Percentiles rank a stretch among this genome's conserved stretches.
Evolutionary conservation across 129 eudicot species (phyloP).

Genomic region (Artemisia tridentata): DNA sequence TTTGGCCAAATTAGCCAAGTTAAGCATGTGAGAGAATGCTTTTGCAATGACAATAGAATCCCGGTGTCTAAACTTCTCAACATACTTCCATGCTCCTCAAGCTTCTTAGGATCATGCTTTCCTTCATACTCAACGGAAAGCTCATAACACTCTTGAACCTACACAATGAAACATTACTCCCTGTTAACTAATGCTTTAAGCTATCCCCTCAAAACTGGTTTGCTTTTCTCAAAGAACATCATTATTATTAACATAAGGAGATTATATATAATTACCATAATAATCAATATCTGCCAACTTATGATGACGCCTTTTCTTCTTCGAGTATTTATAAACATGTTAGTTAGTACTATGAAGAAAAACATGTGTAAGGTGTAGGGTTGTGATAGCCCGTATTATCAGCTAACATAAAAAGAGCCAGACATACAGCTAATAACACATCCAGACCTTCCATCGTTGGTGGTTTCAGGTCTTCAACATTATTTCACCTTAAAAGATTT

Average conservation of each 20-base stretch:
- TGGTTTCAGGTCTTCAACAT: slow-evolving; percentile 60
- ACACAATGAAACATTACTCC: slow-evolving; percentile 14
- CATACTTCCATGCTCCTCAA: too few species aligned
- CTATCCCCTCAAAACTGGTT: too few species aligned
- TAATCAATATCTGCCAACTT: slow-evolving; percentile 48
- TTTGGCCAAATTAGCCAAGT: too few species aligned
- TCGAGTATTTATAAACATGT: neutral
- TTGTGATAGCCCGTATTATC: neutral
- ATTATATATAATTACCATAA: slow-evolving; percentile 45
- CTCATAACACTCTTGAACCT: slow-evolving; percentile 99
- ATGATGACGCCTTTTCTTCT: slow-evolving; percentile 55
- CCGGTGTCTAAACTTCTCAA: too few species aligned
- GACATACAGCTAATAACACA: slow-evolving; percentile 55
- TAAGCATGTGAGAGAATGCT: slow-evolving; percentile 18
- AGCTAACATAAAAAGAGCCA: slow-evolving; percentile 10
- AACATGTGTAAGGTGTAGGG: slow-evolving; percentile 1
- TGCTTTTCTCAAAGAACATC: too few species aligned
- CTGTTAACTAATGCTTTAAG: neutral
- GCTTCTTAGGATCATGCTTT: too few species aligned
- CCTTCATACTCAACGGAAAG: slow-evolving; percentile 33
- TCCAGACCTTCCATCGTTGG: slow-evolving; percentile 88
- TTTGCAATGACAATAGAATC: too few species aligned
- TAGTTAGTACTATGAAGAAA: neutral
- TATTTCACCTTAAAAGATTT: slow-evolving; percentile 36
- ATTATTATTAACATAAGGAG: neutral